Evolutionary conservation across 768 basidiomycete genomes (phyloP).

Genomic region (Brasilioporus rufonigricans): DNA sequence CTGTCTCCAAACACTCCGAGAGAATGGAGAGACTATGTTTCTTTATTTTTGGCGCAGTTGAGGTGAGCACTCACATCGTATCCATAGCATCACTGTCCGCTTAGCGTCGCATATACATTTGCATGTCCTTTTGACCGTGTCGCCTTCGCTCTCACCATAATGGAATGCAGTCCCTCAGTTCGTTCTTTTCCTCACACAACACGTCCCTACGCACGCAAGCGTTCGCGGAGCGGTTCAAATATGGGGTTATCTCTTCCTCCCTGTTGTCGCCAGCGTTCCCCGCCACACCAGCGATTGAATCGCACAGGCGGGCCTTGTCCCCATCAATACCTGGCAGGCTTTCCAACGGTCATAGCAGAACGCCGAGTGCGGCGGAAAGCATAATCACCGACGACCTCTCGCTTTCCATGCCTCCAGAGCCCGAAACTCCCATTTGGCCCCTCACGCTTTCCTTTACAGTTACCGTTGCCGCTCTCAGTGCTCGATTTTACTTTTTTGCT

Average conservation of each 20-base stretch:
- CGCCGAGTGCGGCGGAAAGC: constrained; percentile 38
- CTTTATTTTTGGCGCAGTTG: constrained; percentile 20
- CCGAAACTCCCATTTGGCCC: constrained; percentile 36
- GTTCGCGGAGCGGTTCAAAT: constrained; percentile 81
- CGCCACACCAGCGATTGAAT: constrained; percentile 33
- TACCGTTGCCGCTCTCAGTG: constrained; percentile 39
- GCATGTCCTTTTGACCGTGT: neutral
- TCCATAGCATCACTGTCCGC: constrained; percentile 10
- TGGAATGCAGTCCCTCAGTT: constrained; percentile 36
- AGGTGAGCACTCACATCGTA: constrained; percentile 36
- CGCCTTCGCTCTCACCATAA: constrained; percentile 9
- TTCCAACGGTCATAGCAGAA: constrained; percentile 36
- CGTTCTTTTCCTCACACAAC: constrained; percentile 36
- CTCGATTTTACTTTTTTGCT: constrained; percentile 42
- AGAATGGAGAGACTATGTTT: constrained; percentile 29
- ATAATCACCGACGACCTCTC: constrained; percentile 20
- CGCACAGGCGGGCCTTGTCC: constrained; percentile 32
- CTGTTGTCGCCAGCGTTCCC: constrained; percentile 61
- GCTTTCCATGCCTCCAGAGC: constrained; percentile 32
- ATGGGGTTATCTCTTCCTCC: constrained; percentile 78
- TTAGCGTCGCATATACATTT: constrained; percentile 8
- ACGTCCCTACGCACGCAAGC: constrained; percentile 39
- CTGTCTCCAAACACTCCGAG: constrained; percentile 19
- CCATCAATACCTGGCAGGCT: constrained; percentile 50
- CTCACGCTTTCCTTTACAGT: constrained; percentile 40